Evolutionary conservation across 2,329 filamentous ascomycete genomes (phyloP).

Genomic region (Ceratocystis ficicola): DNA sequence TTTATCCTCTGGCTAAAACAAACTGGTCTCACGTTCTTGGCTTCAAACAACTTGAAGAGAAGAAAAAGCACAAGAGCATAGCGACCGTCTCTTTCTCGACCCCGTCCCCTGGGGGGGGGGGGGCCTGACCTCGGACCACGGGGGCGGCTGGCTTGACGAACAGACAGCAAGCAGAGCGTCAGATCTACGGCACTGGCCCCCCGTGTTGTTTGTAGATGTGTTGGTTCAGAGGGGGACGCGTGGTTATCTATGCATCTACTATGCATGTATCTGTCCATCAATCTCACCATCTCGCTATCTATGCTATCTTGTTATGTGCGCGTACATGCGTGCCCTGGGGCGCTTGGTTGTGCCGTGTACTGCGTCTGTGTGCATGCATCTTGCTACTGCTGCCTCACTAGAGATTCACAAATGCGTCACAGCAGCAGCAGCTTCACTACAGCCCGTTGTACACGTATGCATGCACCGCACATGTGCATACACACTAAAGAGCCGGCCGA

Average conservation of each 20-base stretch:
- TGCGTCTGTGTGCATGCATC: neutral
- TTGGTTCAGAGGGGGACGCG: neutral
- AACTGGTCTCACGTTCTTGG: no score
- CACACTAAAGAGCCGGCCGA: neutral
- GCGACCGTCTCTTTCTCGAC: no score
- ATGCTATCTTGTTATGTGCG: neutral
- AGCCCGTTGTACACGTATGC: neutral
- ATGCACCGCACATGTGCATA: neutral
- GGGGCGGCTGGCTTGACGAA: no score
- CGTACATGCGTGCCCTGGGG: neutral
- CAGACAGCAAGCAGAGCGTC: no score
- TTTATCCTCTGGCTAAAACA: neutral
- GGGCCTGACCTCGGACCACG: no score
- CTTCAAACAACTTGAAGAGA: no score
- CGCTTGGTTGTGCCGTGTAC: neutral
- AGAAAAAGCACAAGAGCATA: no score
- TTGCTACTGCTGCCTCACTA: slow-evolving; percentile 3
- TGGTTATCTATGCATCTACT: neutral
- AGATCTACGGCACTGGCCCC: neutral
- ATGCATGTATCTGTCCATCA: neutral
- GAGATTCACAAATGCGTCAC: slow-evolving; percentile 8
- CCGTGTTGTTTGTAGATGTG: neutral
- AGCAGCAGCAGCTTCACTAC: neutral
- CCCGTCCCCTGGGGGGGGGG: no score
- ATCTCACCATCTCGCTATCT: neutral